These are phyloP conservation scores for Marasmius fiardii DNA, from an alignment of 1,284 basidiomycete genomes.

Conservation along the genomic window DNA sequence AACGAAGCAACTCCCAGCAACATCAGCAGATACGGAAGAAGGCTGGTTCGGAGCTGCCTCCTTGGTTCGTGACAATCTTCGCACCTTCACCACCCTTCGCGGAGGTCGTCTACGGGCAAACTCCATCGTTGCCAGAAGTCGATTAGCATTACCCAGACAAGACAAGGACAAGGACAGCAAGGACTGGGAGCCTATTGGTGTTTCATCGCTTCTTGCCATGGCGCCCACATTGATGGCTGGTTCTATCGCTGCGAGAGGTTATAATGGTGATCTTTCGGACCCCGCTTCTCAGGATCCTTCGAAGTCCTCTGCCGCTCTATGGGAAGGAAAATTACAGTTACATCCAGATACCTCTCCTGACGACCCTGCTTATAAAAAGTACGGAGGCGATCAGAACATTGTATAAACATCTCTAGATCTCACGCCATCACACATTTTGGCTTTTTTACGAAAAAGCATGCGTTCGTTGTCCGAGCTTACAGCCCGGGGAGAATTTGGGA, in stretches of 20 bases:
- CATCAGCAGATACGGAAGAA: slow-evolving; percentile 61
- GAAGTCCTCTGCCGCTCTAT: slow-evolving; percentile 72
- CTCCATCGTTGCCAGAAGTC: slow-evolving; percentile 78
- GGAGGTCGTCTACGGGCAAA: slow-evolving; percentile 84
- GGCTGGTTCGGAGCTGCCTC: slow-evolving; percentile 71
- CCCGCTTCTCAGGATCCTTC: slow-evolving; percentile 77
- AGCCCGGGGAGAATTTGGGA: too few relatives aligned
- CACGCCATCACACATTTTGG: too few relatives aligned
- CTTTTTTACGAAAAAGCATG: too few relatives aligned
- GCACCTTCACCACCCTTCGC: slow-evolving; percentile 76
- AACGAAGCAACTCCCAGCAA: slow-evolving; percentile 66
- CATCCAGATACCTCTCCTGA: slow-evolving; percentile 74
- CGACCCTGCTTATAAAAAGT: slow-evolving; percentile 40
- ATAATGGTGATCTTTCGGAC: slow-evolving; percentile 61
- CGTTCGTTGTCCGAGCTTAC: too few relatives aligned
- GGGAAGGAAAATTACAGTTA: slow-evolving; percentile 80
- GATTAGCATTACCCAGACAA: slow-evolving; percentile 50
- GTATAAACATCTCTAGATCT: neutral
- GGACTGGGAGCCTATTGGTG: slow-evolving; percentile 42
- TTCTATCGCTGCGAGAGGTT: slow-evolving; percentile 78
- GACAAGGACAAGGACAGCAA: slow-evolving; percentile 31
- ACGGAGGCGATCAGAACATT: slow-evolving; percentile 19
- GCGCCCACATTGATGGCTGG: slow-evolving; percentile 84
- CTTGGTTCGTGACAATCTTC: slow-evolving; percentile 82
- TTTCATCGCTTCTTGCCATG: slow-evolving; percentile 79